Base-by-base conservation (phyloP, 2,329 filamentous ascomycete species). In the Chalara sp. region DNA sequence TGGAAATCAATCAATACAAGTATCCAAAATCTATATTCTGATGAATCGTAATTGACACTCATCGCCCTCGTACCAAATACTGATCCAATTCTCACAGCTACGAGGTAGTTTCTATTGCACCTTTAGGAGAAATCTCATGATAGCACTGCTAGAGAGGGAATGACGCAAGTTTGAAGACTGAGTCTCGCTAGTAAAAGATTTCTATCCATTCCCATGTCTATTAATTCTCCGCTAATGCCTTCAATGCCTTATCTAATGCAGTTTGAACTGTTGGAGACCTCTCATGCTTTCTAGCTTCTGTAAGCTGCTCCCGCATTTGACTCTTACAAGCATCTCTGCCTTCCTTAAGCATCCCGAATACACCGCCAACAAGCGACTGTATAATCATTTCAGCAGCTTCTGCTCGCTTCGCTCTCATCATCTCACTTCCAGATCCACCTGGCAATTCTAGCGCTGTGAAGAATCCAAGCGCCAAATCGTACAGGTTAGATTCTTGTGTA, bases 361-460 rank as follows among this genome's bases (percentile, higher is more conserved):
- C 53, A 3, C 61, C 63, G 28, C 52, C 54, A 6, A 48, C 47
- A 33, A 63, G 47, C 5, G 61, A 59, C 43, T 58, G 53, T 5
- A 60, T 56, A 6, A 67, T 56, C 49, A 56, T 57, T 32, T 63
- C 61, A 8, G 62, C 63, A 31, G 65, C 65, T 40, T 67, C 64
- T 1, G 53, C 61, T 37, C 63, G 61, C 54, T 66, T 67, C 6
- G 57, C 49, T 47, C 65, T 58, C 50, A 65, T 53, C 2, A 52
- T 49, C 47, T 67, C 65, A 43, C 53, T 63, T 1, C 65, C 65
- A 6, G 62, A 56, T 28, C 62, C 63, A 47, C 61, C 60, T 2
- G 57, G 50, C 5, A 67, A 45, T 44, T 65, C 62, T 13, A 67
- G 37, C 4, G 61, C 6, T n/a, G 46, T 47, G 42, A 65, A 62